These are phyloP conservation scores for Mrakia blollopis DNA, from an alignment of 768 basidiomycete genomes.

Conservation along the genomic window DNA sequence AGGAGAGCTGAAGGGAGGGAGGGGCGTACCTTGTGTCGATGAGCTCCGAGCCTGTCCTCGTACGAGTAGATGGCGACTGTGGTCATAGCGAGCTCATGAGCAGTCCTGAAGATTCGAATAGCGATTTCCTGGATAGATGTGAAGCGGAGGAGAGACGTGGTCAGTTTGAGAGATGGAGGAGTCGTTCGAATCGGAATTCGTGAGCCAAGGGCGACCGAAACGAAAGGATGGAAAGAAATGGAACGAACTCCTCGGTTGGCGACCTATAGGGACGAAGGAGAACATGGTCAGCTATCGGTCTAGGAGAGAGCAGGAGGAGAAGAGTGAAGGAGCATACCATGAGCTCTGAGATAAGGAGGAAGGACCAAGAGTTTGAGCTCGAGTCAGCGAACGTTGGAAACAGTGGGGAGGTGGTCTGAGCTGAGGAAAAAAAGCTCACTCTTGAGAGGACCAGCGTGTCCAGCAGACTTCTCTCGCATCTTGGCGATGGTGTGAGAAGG, in stretches of 20 bases:
- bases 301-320: not conserved
- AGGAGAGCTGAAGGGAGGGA: not conserved
- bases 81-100: conserved; percentile 95
- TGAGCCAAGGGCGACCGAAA: not conserved
- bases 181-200: not conserved
- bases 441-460: conserved; percentile 81
- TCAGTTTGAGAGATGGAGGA: not conserved
- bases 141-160: not conserved
- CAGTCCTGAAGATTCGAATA: conserved; percentile 80
- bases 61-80: conserved; percentile 97
- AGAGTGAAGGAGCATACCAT: not conserved
- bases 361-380: not conserved
- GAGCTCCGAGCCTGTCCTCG: conserved; percentile 93
- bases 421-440: conserved; percentile 47
- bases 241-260: conserved; percentile 82
- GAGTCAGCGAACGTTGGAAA: conserved; percentile 1
- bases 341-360: conserved; percentile 8
- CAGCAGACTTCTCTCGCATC: conserved; percentile 83
- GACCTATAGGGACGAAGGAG: conserved; percentile 58
- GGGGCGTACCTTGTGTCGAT: conserved; percentile 79
- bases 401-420: not conserved
- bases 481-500: conserved; percentile 33
- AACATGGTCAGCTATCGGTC: not conserved
- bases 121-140: conserved; percentile 75
- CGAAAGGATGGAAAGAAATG: conserved; percentile 19